Evolutionary conservation across 371 early-diverging fungal species (phyloP), one percentile per base, ranked within the genome.

Genomic region (Capniomyces stellatus): DNA sequence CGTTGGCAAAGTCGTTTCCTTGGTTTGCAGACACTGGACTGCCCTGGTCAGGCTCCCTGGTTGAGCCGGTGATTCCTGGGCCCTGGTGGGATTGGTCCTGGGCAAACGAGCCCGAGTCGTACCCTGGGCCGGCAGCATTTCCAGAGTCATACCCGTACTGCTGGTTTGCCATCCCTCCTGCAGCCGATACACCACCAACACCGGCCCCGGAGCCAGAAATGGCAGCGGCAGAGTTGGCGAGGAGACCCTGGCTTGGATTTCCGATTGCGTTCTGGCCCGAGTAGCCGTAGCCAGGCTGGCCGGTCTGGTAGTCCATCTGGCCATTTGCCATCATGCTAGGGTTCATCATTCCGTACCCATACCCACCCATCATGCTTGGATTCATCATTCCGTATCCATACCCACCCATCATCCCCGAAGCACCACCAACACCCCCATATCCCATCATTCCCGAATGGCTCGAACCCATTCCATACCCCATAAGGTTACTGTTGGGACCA

Each of bases 231-330:
- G 50, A 63, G 13, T 46, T 62, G 4, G 52, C 46, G 6, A 60
- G 62, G 18, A 57, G 63, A 12, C 63, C 70, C 53, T 56, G 63
- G 1, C 54, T 62, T 4, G 60, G 69, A 13, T 60, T 62, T 55
- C 61, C 62, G 18, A 62, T 64, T 27, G 63, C 63, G 47, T 68
- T 64, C 24, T 56, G 51, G 19, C 57, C 60, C 43, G 58, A 61
- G 52, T 62, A 59, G 31, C 58, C 67, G 29, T 58, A 57, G 23
- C 60, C 58, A 40, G 55, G 57, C 59, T 60, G 60, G 10, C 61
- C 59, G 48, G 50, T 48, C 40, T 55, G 39, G 29, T 64, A 60
- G 29, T 64, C 63, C 43, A 52, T 41, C 30, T 15, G 30, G 21
- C 52, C 47, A 3, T 15, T 23, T 2, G 46, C 41, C 3, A 12